Evolutionary conservation across 768 basidiomycete species (phyloP).

Genomic region (Lentinula raphanica): DNA sequence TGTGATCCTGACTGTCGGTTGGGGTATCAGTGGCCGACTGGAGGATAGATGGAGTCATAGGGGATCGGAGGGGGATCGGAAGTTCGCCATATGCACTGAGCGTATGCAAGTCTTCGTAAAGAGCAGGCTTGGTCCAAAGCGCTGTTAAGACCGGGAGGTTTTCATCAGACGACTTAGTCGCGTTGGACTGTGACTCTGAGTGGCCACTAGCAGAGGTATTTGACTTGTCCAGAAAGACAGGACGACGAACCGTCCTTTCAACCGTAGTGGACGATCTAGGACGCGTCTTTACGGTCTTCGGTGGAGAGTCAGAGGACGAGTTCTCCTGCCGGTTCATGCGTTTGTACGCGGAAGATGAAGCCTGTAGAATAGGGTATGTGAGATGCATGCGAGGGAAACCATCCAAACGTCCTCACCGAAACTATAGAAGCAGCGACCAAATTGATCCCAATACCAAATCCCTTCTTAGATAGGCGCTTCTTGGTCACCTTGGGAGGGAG

Average conservation of each 20-base stretch:
- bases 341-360: not conserved
- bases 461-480: not conserved
- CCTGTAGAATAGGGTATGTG: too few relatives aligned
- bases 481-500: not conserved
- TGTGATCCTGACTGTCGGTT: not conserved
- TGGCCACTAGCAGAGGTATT: not conserved
- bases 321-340: not conserved
- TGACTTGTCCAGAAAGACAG: not conserved
- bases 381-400: not conserved
- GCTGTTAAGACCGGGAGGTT: not conserved
- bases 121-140: not conserved
- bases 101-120: slow-evolving; percentile 1
- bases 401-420: not conserved
- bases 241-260: not conserved
- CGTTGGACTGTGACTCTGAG: not conserved
- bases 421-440: not conserved
- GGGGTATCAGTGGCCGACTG: not conserved
- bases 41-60: not conserved
- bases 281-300: not conserved
- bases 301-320: not conserved
- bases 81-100: not conserved
- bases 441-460: not conserved
- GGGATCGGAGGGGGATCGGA: not conserved
- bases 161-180: not conserved
- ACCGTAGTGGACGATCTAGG: not conserved